A percentile compares a stretch with the other conserved stretches of the same genome.
These are phyloP conservation scores for Capsicum baccatum DNA, from an alignment of 257 asterid genomes.

Conservation along the genomic window DNA sequence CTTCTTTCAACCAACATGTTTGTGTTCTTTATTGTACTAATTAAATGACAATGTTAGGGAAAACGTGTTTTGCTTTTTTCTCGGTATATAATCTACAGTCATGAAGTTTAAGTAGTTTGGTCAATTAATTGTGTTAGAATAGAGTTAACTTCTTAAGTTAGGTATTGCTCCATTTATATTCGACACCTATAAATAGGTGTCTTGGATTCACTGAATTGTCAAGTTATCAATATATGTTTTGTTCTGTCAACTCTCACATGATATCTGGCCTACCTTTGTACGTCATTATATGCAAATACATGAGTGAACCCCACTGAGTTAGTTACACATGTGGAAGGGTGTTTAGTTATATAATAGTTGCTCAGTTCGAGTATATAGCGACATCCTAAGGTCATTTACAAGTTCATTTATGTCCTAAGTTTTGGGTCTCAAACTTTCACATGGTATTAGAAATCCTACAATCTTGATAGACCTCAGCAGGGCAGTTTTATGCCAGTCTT, in stretches of 20 bases:
- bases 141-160: not conserved
- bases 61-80: not conserved
- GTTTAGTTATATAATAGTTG: too few species aligned
- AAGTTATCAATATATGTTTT: not conserved
- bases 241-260: too few species aligned
- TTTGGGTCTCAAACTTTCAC: too few species aligned
- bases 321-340: too few species aligned
- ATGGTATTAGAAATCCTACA: too few species aligned
- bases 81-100: not conserved
- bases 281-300: too few species aligned
- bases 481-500: not conserved
- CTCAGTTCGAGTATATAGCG: too few species aligned
- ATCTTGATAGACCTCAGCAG: conserved; percentile 18
- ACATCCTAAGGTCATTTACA: too few species aligned
- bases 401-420: too few species aligned
- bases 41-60: not conserved
- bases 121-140: not conserved
- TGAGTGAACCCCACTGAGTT: too few species aligned
- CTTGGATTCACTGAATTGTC: conserved; percentile 3
- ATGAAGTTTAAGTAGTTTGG: not conserved
- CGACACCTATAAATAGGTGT: not conserved
- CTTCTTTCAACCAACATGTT: conserved; percentile 33
- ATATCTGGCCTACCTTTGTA: too few species aligned
- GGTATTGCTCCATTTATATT: not conserved
- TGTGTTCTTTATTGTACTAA: conserved; percentile 10